phyloP scores from a whole-genome alignment of 2,329 filamentous ascomycete species.

The Talaromyces islandicus region DNA sequence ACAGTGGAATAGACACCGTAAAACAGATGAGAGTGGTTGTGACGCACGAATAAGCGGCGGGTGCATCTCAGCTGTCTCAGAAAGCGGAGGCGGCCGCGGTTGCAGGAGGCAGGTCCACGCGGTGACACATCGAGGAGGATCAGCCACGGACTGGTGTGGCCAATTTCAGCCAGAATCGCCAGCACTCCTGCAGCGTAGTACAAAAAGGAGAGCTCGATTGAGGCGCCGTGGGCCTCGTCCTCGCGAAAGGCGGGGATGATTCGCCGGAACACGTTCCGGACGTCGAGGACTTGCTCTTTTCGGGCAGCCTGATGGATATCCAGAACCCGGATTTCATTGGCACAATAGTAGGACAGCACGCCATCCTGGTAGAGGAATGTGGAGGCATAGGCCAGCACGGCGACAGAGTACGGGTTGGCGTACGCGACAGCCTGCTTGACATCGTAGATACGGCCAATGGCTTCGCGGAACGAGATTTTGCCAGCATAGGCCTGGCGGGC shows the following conservation, averaged over 20 bases:
- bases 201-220: constrained; percentile 49
- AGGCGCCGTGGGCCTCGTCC: constrained; percentile 20
- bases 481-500: constrained; percentile 31
- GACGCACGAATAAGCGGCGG: constrained; percentile 61
- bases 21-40: constrained; percentile 56
- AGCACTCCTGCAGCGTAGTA: constrained; percentile 54
- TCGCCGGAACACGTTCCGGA: constrained; percentile 38
- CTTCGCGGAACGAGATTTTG: constrained; percentile 44
- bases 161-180: constrained; percentile 51
- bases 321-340: constrained; percentile 51
- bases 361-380: constrained; percentile 59
- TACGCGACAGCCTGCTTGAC: constrained; percentile 54
- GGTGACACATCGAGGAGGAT: constrained; percentile 44
- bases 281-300: constrained; percentile 53
- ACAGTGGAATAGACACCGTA: constrained; percentile 58
- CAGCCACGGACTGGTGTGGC: constrained; percentile 44
- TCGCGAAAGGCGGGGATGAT: constrained; percentile 28
- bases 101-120: constrained; percentile 13
- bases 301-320: constrained; percentile 48
- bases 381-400: constrained; percentile 54
- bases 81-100: constrained; percentile 35
- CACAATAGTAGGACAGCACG: constrained; percentile 57
- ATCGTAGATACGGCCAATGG: constrained; percentile 57
- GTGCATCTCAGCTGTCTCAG: constrained; percentile 39
- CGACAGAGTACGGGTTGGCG: constrained; percentile 57